Conservation (phyloP, 306 rosid genomes). For the Lupinus albus region DNA sequence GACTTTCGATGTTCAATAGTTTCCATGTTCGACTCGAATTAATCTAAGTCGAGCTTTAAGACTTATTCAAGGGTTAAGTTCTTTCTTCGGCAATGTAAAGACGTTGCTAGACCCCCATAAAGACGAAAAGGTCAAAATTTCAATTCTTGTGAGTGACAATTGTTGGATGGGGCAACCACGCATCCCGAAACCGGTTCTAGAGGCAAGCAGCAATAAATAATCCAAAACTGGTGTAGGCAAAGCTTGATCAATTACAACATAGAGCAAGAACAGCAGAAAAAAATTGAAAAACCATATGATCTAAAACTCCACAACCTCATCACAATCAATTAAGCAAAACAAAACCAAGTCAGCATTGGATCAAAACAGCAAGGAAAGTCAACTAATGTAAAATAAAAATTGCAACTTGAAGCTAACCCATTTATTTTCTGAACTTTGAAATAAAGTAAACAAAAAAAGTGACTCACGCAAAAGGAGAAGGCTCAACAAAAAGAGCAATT, state of each 20-base stretch:
- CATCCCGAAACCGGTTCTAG: too few relatives aligned
- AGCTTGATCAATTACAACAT: constrained; percentile 30
- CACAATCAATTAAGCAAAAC: constrained; percentile 38
- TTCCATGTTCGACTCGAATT: too few relatives aligned
- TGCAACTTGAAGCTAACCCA: constrained; percentile 12
- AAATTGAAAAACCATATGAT: neutral
- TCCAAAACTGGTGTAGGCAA: constrained; percentile 8
- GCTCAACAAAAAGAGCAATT: constrained; percentile 96
- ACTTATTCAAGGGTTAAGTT: too few relatives aligned
- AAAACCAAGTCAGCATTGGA: constrained; percentile 22
- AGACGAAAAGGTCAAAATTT: too few relatives aligned
- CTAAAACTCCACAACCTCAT: neutral
- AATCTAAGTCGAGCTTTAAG: too few relatives aligned
- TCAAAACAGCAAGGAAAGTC: constrained; percentile 25
- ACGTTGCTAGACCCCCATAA: too few relatives aligned
- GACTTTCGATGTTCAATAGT: too few relatives aligned
- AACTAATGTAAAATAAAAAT: constrained; percentile 5
- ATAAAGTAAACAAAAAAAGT: neutral
- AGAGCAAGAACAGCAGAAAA: neutral
- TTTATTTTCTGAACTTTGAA: neutral
- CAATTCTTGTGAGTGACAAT: too few relatives aligned
- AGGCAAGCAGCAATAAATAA: constrained; percentile 2
- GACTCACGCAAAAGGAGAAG: constrained; percentile 98
- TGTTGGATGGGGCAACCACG: too few relatives aligned
- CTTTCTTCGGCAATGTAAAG: too few relatives aligned